A percentile compares a stretch with the other conserved stretches of the same genome.
Conservation (phyloP, 1,284 basidiomycete species). For the Gomphus bonarii region DNA sequence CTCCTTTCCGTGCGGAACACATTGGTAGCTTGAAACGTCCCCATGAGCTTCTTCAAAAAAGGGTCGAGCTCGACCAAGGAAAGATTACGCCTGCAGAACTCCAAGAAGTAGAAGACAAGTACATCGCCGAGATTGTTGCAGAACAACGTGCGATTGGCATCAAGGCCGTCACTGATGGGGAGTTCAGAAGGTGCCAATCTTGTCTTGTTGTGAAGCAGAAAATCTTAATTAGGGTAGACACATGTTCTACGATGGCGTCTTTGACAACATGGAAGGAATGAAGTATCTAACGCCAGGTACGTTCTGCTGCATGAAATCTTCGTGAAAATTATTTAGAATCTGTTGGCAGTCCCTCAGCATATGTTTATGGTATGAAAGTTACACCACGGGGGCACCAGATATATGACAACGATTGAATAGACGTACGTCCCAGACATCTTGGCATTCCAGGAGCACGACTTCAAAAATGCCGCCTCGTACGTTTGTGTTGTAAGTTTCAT, state of each 20-base stretch:
- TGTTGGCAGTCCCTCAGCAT: slow-evolving; percentile 21
- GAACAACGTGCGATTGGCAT: slow-evolving; percentile 43
- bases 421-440: slow-evolving; percentile 33
- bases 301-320: background rate
- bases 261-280: slow-evolving; percentile 56
- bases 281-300: slow-evolving; percentile 25
- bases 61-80: slow-evolving; percentile 31
- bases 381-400: background rate
- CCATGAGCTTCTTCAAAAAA: slow-evolving; percentile 35
- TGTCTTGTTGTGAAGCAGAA: background rate
- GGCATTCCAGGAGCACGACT: slow-evolving; percentile 28
- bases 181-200: slow-evolving; percentile 23
- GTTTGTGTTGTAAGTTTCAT: slow-evolving; percentile 15
- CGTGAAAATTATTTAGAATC: background rate
- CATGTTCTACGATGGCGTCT: slow-evolving; percentile 50
- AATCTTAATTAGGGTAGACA: slow-evolving; percentile 20
- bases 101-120: slow-evolving; percentile 38
- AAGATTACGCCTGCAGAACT: slow-evolving; percentile 33
- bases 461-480: slow-evolving; percentile 21
- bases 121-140: slow-evolving; percentile 39
- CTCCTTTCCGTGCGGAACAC: slow-evolving; percentile 46
- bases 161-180: slow-evolving; percentile 51
- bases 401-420: slow-evolving; percentile 13
- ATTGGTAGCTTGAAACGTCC: slow-evolving; percentile 53
- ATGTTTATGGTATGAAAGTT: slow-evolving; percentile 26